Percentiles rank a stretch among this genome's conserved stretches.
phyloP scores from a whole-genome alignment of 2,329 filamentous ascomycete species.

The Ceratocystis ficicola region DNA sequence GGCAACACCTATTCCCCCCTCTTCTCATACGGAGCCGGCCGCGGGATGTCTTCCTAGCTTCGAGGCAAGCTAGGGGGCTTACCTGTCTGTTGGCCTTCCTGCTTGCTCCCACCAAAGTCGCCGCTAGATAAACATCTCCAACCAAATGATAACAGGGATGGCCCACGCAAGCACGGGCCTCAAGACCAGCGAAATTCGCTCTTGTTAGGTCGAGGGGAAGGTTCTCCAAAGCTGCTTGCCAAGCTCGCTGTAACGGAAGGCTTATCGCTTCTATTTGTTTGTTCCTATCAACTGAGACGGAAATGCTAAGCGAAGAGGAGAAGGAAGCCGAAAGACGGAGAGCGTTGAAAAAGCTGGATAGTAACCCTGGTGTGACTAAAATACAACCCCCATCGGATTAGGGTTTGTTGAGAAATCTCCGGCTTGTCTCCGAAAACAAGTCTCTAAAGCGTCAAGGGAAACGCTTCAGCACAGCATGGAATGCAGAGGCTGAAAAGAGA shows the following conservation, averaged over 20 bases:
- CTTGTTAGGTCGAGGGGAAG: background rate
- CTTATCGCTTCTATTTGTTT: background rate
- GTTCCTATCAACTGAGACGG: background rate
- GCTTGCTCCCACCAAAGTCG: background rate
- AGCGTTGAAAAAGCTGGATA: background rate
- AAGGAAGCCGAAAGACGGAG: slow-evolving; percentile 5
- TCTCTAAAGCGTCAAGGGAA: background rate
- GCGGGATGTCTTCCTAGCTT: background rate
- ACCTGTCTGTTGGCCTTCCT: background rate
- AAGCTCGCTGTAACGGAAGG: background rate
- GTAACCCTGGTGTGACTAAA: background rate
- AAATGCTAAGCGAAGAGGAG: background rate
- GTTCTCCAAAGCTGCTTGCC: background rate
- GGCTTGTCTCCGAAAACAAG: slow-evolving; percentile 2
- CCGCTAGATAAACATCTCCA: background rate
- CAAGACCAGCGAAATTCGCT: slow-evolving; percentile 1
- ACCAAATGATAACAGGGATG: background rate
- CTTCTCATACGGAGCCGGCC: background rate
- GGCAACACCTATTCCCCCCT: background rate
- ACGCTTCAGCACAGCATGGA: background rate
- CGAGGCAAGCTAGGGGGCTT: background rate
- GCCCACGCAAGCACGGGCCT: background rate
- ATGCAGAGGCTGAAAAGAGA: background rate
- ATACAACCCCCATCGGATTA: background rate
- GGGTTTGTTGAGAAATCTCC: background rate